Evolutionary conservation across 2,329 filamentous ascomycete species (phyloP).

Genomic region (Venturia carpophila): DNA sequence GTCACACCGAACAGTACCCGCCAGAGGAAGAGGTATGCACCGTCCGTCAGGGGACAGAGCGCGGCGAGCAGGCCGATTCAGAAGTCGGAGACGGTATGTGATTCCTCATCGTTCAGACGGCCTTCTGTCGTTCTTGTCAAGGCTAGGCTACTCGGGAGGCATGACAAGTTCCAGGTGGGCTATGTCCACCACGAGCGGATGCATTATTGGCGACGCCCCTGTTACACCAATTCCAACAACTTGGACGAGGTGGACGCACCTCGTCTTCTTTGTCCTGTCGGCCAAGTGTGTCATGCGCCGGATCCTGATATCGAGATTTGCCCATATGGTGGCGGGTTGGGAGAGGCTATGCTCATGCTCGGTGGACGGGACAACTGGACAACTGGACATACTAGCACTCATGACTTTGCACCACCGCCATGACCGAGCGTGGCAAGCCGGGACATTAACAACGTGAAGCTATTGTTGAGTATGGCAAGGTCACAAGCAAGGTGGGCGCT

Average conservation of each 20-base stretch:
- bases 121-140: too few species aligned
- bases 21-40: not conserved
- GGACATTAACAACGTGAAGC: not conserved
- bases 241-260: slow-evolving; percentile 7
- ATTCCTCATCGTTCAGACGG: too few species aligned
- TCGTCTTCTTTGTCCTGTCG: slow-evolving; percentile 13
- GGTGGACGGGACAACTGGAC: too few species aligned
- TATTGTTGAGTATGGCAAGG: not conserved
- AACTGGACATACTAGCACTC: too few species aligned
- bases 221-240: slow-evolving; percentile 7
- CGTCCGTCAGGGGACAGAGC: slow-evolving; percentile 2
- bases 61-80: too few species aligned
- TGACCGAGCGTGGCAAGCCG: not conserved
- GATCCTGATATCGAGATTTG: not conserved
- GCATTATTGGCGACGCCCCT: slow-evolving; percentile 10
- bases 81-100: too few species aligned
- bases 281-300: slow-evolving; percentile 8
- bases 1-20: not conserved
- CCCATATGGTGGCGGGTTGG: not conserved
- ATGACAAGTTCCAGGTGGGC: slow-evolving; percentile 9
- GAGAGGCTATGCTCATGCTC: too few species aligned
- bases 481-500: not conserved
- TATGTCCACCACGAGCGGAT: not conserved
- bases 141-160: not conserved
- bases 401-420: not conserved